A percentile compares a stretch with the other conserved stretches of the same genome.
Evolutionary conservation across 768 basidiomycete species (phyloP).

Genomic region (Austroboletus festivus): DNA sequence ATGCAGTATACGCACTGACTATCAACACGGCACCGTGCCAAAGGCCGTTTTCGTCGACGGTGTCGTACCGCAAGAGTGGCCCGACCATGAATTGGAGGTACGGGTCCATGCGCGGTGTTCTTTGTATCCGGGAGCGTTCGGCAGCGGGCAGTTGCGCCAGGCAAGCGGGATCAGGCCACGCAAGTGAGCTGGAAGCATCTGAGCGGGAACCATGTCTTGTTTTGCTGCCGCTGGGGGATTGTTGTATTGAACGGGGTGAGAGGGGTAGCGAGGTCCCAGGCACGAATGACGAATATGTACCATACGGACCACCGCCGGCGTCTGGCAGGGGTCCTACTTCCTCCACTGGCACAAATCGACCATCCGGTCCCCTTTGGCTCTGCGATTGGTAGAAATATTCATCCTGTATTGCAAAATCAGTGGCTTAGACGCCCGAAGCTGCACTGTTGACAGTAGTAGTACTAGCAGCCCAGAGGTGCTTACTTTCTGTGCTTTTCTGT

Average conservation of each 20-base stretch:
- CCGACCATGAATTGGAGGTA: slow-evolving; percentile 90
- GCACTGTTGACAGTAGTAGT: neutral
- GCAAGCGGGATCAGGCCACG: slow-evolving; percentile 25
- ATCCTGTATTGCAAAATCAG: slow-evolving; percentile 30
- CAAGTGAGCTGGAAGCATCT: slow-evolving; percentile 1
- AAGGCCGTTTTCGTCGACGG: slow-evolving; percentile 67
- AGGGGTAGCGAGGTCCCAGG: slow-evolving; percentile 34
- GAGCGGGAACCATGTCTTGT: slow-evolving; percentile 28
- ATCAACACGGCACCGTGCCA: slow-evolving; percentile 90
- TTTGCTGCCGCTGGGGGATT: slow-evolving; percentile 18
- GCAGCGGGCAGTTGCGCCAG: slow-evolving; percentile 55
- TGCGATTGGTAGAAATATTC: slow-evolving; percentile 21
- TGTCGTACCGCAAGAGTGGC: slow-evolving; percentile 87
- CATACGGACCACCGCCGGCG: slow-evolving; percentile 41
- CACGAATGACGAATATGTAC: slow-evolving; percentile 43
- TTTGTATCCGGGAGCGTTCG: slow-evolving; percentile 60
- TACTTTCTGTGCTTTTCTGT: slow-evolving; percentile 57
- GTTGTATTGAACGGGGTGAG: slow-evolving; percentile 6
- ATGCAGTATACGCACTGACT: slow-evolving; percentile 64
- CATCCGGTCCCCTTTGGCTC: slow-evolving; percentile 45
- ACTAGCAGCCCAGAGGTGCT: too few relatives aligned
- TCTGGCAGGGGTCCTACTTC: slow-evolving; percentile 62
- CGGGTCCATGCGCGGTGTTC: slow-evolving; percentile 69
- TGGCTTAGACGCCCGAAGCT: too few relatives aligned
- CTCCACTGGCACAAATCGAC: slow-evolving; percentile 51